A percentile compares a stretch with the other conserved stretches of the same genome.
phyloP scores from a whole-genome alignment of 192 early-diverging fungal species.

The Dispira simplex region DNA sequence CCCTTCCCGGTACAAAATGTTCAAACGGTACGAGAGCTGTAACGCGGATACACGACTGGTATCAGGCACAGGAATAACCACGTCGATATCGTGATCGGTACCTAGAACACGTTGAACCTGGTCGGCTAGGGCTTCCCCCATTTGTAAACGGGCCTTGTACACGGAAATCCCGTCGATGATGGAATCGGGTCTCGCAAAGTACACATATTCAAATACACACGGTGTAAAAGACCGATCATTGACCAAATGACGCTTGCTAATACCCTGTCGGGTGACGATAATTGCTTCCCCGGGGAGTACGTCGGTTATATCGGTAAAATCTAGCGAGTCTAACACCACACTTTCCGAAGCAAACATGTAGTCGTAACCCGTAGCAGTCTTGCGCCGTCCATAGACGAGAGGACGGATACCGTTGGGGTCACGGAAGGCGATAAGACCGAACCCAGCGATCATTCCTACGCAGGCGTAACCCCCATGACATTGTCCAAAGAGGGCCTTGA shows the following conservation, averaged over 20 bases:
- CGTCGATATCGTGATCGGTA: slow-evolving; percentile 79
- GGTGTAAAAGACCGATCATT: slow-evolving; percentile 55
- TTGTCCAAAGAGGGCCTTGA: slow-evolving; percentile 66
- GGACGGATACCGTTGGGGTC: slow-evolving; percentile 97
- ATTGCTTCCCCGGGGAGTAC: slow-evolving; percentile 87
- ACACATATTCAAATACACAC: slow-evolving; percentile 98
- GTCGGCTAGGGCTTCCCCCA: slow-evolving; percentile 92
- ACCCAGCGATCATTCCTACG: slow-evolving; percentile 94
- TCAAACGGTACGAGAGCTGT: slow-evolving; percentile 79
- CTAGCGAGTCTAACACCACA: slow-evolving; percentile 80
- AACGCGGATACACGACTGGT: slow-evolving; percentile 90
- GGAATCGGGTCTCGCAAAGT: slow-evolving; percentile 97
- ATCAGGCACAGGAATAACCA: slow-evolving; percentile 98
- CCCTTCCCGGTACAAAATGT: slow-evolving; percentile 91
- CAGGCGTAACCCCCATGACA: slow-evolving; percentile 90
- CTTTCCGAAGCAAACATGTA: slow-evolving; percentile 99
- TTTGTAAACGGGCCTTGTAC: slow-evolving; percentile 90
- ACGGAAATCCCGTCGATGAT: slow-evolving; percentile 98
- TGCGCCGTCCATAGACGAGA: slow-evolving; percentile 78
- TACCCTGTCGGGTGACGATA: slow-evolving; percentile 70
- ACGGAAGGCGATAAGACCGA: slow-evolving; percentile 87
- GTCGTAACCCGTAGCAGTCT: slow-evolving; percentile 57
- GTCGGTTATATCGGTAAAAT: slow-evolving; percentile 80
- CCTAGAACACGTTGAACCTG: slow-evolving; percentile 64
- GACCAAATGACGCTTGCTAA: slow-evolving; percentile 49